Conservation (phyloP, 1,284 basidiomycete species). For the Ceratobasidium sp. region DNA sequence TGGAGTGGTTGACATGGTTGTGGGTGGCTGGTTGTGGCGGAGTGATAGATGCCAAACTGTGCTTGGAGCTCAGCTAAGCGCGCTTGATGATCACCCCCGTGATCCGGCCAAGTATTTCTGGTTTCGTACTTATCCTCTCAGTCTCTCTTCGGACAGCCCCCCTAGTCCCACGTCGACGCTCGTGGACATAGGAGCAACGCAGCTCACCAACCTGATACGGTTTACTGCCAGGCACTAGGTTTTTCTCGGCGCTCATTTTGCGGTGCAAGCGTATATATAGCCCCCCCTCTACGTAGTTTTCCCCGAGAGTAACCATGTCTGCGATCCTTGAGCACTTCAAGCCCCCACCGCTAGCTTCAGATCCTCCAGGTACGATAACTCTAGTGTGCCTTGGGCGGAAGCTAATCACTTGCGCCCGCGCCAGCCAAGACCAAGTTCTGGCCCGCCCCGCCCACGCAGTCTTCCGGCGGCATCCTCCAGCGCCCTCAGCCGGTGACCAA, state of each 20-base stretch:
- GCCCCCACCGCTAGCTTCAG: conserved; percentile 44
- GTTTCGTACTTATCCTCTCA: background rate
- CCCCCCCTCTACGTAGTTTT: background rate
- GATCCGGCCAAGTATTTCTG: conserved; percentile 20
- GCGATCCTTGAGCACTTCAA: conserved; percentile 44
- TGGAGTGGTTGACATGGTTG: conserved; percentile 33
- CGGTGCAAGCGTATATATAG: conserved; percentile 12
- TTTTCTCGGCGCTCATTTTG: conserved; percentile 26
- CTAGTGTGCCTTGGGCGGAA: background rate
- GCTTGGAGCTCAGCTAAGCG: conserved; percentile 11
- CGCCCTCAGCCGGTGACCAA: background rate
- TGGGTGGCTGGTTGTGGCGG: no score
- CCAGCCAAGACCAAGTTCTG: conserved; percentile 39
- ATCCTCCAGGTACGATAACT: conserved; percentile 27
- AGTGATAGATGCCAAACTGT: background rate
- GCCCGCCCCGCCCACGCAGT: conserved; percentile 20
- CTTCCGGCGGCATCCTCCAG: conserved; percentile 30
- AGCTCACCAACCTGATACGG: no score
- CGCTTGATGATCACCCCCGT: conserved; percentile 25
- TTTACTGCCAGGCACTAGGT: conserved; percentile 13
- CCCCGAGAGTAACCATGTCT: conserved; percentile 18
- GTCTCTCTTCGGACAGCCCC: no score
- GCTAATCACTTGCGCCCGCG: background rate
- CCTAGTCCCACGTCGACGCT: background rate
- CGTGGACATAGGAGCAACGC: background rate